phyloP scores from a whole-genome alignment of 1,284 basidiomycete genomes.

The Trichosporon coremiiforme region DNA sequence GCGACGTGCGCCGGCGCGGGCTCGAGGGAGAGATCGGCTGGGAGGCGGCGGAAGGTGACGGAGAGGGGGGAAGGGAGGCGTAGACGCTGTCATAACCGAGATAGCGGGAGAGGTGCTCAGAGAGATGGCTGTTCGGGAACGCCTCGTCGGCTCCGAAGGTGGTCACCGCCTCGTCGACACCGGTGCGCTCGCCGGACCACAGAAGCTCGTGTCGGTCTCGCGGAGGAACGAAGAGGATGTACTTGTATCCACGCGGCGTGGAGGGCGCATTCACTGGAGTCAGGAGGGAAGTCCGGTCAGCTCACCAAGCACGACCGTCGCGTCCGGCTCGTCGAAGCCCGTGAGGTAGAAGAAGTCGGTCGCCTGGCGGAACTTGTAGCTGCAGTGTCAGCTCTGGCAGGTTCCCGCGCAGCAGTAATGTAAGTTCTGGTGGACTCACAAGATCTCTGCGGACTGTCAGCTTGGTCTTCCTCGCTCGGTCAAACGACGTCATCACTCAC shows the following conservation, averaged over 20 bases:
- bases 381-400: conserved; percentile 47
- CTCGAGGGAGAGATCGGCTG: conserved; percentile 50
- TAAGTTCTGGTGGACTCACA: conserved; percentile 55
- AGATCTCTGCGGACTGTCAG: conserved; percentile 57
- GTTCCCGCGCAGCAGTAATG: too few species aligned
- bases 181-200: conserved; percentile 86
- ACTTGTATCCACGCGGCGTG: conserved; percentile 74
- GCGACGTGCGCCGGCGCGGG: conserved; percentile 46
- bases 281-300: not conserved
- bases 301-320: conserved; percentile 77
- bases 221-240: conserved; percentile 83
- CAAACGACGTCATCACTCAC: conserved; percentile 60
- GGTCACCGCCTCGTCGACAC: conserved; percentile 63
- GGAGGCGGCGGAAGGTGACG: conserved; percentile 47
- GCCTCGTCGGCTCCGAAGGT: conserved; percentile 75
- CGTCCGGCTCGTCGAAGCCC: conserved; percentile 90
- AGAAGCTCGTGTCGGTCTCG: conserved; percentile 76
- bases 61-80: conserved; percentile 55
- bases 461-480: not conserved
- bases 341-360: conserved; percentile 95
- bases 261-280: conserved; percentile 57
- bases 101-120: conserved; percentile 44
- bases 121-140: conserved; percentile 51
- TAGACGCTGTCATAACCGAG: conserved; percentile 49
- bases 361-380: conserved; percentile 92